A percentile compares a stretch with the other conserved stretches of the same genome.
These are phyloP conservation scores for Erythrophleum ivorense DNA, from an alignment of 331 rosid genomes.

Conservation along the genomic window DNA sequence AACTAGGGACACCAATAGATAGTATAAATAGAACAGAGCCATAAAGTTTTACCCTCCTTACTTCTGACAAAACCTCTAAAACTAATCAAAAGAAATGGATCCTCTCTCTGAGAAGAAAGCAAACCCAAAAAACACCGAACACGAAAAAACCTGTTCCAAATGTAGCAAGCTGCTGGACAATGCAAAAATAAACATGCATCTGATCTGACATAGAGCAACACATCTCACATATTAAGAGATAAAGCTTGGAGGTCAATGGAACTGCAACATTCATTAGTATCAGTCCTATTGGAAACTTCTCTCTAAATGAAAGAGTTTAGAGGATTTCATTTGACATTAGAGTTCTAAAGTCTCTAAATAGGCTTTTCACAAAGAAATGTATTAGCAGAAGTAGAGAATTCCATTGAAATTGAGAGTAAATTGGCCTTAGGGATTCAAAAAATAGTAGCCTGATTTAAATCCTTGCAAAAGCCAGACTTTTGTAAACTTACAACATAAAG, in stretches of 20 bases:
- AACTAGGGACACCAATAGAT: not conserved
- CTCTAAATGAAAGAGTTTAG: not conserved
- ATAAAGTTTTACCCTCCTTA: not conserved
- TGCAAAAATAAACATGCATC: not conserved
- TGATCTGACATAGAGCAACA: not conserved
- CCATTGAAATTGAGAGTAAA: not conserved
- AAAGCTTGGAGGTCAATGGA: not conserved
- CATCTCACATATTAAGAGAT: not conserved
- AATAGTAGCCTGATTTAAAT: constrained; percentile 1
- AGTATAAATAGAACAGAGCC: not conserved
- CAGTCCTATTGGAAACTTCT: not conserved
- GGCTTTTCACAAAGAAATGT: not conserved
- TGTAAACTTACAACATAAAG: not conserved
- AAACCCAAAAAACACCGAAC: not conserved
- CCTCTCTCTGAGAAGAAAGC: not conserved
- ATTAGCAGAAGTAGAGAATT: not conserved
- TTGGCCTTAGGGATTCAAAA: not conserved
- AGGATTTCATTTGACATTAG: not conserved
- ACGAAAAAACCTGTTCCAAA: not conserved
- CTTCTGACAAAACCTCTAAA: not conserved
- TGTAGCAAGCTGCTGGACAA: not conserved
- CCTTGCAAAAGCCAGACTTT: not conserved
- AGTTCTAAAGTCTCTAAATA: constrained; percentile 21
- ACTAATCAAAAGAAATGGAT: not conserved
- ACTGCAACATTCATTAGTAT: not conserved